Conservation (phyloP, 129 eudicot species). For the Saussurea involucrata region DNA sequence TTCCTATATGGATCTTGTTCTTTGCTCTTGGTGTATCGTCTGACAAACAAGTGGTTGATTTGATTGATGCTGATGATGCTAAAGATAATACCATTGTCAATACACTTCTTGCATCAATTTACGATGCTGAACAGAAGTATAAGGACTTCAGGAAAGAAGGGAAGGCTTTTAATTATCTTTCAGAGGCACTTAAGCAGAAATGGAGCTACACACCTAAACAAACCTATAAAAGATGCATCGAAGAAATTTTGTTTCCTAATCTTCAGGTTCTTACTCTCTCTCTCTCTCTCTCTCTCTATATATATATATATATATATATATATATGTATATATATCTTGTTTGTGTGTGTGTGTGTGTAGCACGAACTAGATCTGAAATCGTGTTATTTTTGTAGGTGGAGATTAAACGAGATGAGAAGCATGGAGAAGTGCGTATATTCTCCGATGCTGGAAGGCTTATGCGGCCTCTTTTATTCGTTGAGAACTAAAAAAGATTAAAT, state of each 20-base stretch:
- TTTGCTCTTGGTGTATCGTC: conserved; percentile 79
- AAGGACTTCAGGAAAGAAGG: conserved; percentile 58
- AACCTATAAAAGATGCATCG: conserved; percentile 37
- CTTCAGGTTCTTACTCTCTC: conserved; percentile 51
- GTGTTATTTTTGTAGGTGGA: conserved; percentile 55
- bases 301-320: too few relatives aligned
- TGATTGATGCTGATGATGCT: conserved; percentile 51
- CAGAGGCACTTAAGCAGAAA: conserved; percentile 30
- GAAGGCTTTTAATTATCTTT: conserved; percentile 35
- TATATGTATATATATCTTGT: too few relatives aligned
- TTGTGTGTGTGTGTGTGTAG: background rate
- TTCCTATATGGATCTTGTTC: conserved; percentile 84
- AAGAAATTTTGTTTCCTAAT: conserved; percentile 52
- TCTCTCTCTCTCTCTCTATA: too few relatives aligned
- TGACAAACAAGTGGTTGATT: conserved; percentile 65
- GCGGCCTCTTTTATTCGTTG: conserved; percentile 79
- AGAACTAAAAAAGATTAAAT: conserved; percentile 50
- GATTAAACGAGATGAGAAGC: conserved; percentile 64
- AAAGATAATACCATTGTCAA: conserved; percentile 54
- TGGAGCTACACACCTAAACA: conserved; percentile 53
- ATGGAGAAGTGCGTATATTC: conserved; percentile 77
- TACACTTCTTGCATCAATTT: conserved; percentile 65
- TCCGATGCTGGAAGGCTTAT: conserved; percentile 93
- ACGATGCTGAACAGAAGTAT: conserved; percentile 70
- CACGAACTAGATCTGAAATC: background rate